phyloP scores from a whole-genome alignment of 805 yeast genomes.

The Wickerhamiella cacticola region DNA sequence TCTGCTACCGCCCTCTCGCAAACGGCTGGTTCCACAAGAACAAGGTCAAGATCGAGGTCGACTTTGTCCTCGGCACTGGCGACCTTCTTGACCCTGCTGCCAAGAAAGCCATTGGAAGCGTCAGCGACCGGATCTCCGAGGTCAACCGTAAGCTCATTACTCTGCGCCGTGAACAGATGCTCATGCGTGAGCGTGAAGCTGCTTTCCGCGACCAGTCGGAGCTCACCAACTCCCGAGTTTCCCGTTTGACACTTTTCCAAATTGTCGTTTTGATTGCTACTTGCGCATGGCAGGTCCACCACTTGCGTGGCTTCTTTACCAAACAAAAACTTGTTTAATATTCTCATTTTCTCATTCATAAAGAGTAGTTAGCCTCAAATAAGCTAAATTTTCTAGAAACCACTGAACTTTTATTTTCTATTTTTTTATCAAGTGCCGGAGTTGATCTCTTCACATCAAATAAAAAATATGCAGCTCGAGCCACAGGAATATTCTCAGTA shows the following conservation, averaged over 20 bases:
- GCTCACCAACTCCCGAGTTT: constrained; percentile 57
- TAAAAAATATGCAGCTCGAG: not conserved
- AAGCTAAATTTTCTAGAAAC: too few species aligned
- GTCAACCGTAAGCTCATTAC: constrained; percentile 46
- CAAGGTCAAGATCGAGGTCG: constrained; percentile 59
- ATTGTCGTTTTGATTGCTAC: constrained; percentile 52
- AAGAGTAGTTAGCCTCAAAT: too few species aligned
- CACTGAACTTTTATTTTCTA: not conserved
- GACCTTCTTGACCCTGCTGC: constrained; percentile 52
- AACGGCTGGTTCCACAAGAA: constrained; percentile 52
- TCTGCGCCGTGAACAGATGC: constrained; percentile 52
- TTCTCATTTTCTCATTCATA: too few species aligned
- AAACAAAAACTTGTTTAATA: constrained; percentile 68
- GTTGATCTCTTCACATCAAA: not conserved
- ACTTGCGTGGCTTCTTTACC: constrained; percentile 69
- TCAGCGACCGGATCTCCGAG: constrained; percentile 44
- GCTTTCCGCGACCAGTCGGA: constrained; percentile 68
- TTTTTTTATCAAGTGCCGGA: not conserved
- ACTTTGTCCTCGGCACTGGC: constrained; percentile 56
- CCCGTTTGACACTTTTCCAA: constrained; percentile 65
- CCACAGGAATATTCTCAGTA: constrained; percentile 57
- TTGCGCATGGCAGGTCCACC: constrained; percentile 65
- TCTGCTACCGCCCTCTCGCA: constrained; percentile 55
- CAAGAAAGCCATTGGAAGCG: constrained; percentile 40
- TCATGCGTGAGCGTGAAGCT: constrained; percentile 56